Evolutionary conservation across 768 basidiomycete species (phyloP), one percentile per base, ranked within the genome.

Genomic region (Phylloporus arenicola): DNA sequence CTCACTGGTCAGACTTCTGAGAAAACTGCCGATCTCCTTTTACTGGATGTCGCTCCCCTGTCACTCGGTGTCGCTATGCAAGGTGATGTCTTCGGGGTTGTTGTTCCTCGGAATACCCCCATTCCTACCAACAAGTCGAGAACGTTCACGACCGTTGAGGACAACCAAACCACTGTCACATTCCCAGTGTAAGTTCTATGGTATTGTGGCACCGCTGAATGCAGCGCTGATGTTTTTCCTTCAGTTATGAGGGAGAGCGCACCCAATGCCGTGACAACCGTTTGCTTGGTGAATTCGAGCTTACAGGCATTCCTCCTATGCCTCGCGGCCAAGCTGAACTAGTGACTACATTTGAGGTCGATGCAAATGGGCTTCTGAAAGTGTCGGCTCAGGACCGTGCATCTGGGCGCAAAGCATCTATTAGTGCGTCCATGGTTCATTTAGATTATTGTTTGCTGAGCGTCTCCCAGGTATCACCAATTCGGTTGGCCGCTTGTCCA

Each of bases 61-160:
- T 97, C 94, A 55, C 88, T 99, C 64, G 95, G 95, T 86, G 96
- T 99, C 60, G 96, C 96, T 71, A 99, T 99, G 96, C 96, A 99
- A 73, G 96, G 96, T 67, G 96, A 99, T 69, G 91, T 99, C 69
- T 99, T 99, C 72, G 96, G 96, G 78, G 88, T 97, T 56, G 96
- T 99, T 65, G 93, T 99, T 63, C 95, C 95, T 67, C 89, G 96
- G 63, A 99, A 99, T 81, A 98, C 96, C 58, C 92, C 95, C 63
- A 98, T 99, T 72, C 96, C 96, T 50, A 93, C 95, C 69, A 98
- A 94, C 84, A 99, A 98, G 78, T 94, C 92, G 34, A 82, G 96
- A 67, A 90, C 89, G 45, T 99, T 99, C 82, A 99, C 96, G 61
- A 99, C 96, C 48, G 96, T 99, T 57, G 96, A 99, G 82, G 96